Evolutionary conservation across 2,329 filamentous ascomycete species (phyloP).

Genomic region (Epichloe uncinata): DNA sequence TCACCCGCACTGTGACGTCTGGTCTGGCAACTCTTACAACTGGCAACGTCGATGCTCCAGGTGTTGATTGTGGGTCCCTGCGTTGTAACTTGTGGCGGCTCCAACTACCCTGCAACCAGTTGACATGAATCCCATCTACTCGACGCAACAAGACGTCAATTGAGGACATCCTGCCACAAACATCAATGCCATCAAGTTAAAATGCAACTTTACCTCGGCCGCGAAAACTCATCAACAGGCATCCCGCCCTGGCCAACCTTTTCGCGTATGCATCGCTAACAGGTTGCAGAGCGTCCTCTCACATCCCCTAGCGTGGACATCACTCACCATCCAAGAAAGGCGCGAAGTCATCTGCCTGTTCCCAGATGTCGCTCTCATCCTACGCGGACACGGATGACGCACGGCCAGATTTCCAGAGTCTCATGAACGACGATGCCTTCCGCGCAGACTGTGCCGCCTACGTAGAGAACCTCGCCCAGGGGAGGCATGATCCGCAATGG

Average conservation of each 20-base stretch:
- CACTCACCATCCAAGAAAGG: constrained; percentile 20
- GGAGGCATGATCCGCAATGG: constrained; percentile 40
- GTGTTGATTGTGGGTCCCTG: constrained; percentile 24
- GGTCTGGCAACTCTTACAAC: no score
- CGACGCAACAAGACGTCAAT: no score
- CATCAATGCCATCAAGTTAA: neutral
- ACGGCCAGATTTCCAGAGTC: constrained; percentile 27
- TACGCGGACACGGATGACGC: constrained; percentile 22
- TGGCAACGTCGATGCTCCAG: no score
- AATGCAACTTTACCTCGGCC: no score
- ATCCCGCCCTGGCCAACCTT: neutral
- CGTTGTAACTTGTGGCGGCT: constrained; percentile 17
- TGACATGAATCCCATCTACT: no score
- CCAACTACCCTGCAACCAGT: neutral
- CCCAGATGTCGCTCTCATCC: constrained; percentile 24
- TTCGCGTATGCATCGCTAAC: neutral
- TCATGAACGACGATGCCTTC: constrained; percentile 34
- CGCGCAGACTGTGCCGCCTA: constrained; percentile 33
- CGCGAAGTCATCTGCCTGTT: constrained; percentile 25
- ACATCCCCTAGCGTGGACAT: constrained; percentile 25
- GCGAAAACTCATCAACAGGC: no score
- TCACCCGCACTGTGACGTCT: no score
- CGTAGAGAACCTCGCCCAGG: constrained; percentile 30
- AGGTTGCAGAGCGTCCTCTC: constrained; percentile 20
- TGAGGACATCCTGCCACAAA: neutral